Evolutionary conservation across 208 protist species (phyloP), one percentile per base, ranked within the genome.

Genomic region (Acanthamoeba healyi): DNA sequence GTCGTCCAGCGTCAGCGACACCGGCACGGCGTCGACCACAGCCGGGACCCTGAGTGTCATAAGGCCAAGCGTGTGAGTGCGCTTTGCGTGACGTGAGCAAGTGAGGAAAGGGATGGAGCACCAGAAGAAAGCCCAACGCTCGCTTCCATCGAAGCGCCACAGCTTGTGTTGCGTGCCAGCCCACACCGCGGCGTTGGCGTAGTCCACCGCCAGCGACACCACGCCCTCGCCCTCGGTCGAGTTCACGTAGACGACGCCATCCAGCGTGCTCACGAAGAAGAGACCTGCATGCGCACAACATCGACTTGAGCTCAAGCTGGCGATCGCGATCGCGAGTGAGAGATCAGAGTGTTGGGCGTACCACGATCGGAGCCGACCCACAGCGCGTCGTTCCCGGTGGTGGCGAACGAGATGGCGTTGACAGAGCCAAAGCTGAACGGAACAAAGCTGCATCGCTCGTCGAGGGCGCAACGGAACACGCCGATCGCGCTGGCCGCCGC

Each of bases 81-180:
- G n/a, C n/a, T n/a, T n/a, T n/a, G 54, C 19, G 3, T 46, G 17
- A 10, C 74, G 4, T 24, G 24, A 61, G 1, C 6, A n/a, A n/a
- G 54, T 61, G 14, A 61, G 24, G 4, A 32, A 77, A 77, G 29
- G 65, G 65, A 6, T 10, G 65, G 15, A 40, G 3, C 29, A 89
- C 81, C 84, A 91, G 54, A 91, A 91, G 40, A 91, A 91, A 9
- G 5, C 46, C 84, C 84, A 91, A 19, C 84, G 51, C 38, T 65
- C 38, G 44, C 42, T 54, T 91, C 84, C 84, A 9, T 91, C 36
- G 61, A 91, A 91, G 84, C 84, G 84, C 51, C 61, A 91, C 40
- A 91, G 51, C 54, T 91, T 91, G 51, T 65, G 58, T 19, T 44
- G 40, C 4, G 84, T 91, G 46, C 84, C 84, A 2, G 56, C 84